A percentile compares a stretch with the other conserved stretches of the same genome.
Evolutionary conservation across 306 rosid species (phyloP).

Genomic region (Cicer bijugum): DNA sequence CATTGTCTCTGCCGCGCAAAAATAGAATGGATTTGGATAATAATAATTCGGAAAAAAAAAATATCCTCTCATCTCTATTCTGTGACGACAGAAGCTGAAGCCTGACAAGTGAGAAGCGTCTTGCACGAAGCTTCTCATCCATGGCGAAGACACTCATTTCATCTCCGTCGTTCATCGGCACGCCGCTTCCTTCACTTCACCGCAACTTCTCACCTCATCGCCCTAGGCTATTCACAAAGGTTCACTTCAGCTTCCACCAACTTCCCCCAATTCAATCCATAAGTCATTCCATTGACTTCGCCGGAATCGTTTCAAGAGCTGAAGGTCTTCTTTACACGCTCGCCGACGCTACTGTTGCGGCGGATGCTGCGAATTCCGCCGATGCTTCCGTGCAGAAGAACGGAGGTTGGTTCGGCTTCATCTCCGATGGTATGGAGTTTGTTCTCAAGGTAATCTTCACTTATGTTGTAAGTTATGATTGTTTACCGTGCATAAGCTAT

Average conservation of each 20-base stretch:
- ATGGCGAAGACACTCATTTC: slow-evolving; percentile 88
- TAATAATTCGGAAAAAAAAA: slow-evolving; percentile 42
- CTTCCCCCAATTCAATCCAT: slow-evolving; percentile 69
- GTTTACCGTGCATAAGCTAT: neutral
- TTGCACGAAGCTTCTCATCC: slow-evolving; percentile 55
- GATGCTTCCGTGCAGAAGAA: slow-evolving; percentile 71
- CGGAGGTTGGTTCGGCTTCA: slow-evolving; percentile 95
- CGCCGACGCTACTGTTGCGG: slow-evolving; percentile 80
- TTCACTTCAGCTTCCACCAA: slow-evolving; percentile 77
- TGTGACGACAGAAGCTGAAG: slow-evolving; percentile 56
- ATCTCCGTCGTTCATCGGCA: slow-evolving; percentile 70
- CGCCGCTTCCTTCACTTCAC: slow-evolving; percentile 63
- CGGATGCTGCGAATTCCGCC: slow-evolving; percentile 54
- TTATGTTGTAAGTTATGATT: no score
- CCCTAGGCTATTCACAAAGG: slow-evolving; percentile 61
- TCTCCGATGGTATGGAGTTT: slow-evolving; percentile 86
- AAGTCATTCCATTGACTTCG: slow-evolving; percentile 53
- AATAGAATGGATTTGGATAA: slow-evolving; percentile 36
- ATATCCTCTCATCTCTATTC: slow-evolving; percentile 37
- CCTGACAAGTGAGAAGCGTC: neutral
- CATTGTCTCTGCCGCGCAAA: slow-evolving; percentile 33
- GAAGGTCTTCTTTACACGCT: slow-evolving; percentile 89
- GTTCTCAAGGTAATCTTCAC: slow-evolving; percentile 74
- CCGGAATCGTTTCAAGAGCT: slow-evolving; percentile 53
- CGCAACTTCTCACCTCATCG: slow-evolving; percentile 63